Evolutionary conservation across 768 basidiomycete species (phyloP).

Genomic region (Lentinus brumalis): DNA sequence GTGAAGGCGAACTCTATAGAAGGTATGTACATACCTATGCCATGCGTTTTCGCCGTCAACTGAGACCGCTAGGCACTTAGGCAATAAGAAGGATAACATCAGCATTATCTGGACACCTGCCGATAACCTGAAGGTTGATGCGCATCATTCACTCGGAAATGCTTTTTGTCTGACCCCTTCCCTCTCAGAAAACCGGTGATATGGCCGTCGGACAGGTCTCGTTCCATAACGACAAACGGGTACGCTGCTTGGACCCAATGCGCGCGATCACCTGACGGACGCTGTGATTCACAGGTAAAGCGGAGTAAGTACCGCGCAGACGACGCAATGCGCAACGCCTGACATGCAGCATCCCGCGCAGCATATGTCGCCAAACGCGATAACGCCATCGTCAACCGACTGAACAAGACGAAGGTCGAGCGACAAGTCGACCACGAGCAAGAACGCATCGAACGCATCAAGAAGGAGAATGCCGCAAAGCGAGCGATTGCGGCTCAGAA

Average conservation of each 20-base stretch:
- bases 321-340: neutral
- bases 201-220: constrained; percentile 98
- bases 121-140: constrained; percentile 81
- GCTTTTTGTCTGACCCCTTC: neutral
- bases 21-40: constrained; percentile 47
- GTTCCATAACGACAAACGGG: constrained; percentile 89
- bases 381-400: constrained; percentile 86
- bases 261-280: neutral
- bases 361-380: constrained; percentile 82
- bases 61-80: constrained; percentile 42
- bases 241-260: constrained; percentile 28
- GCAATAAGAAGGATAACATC: constrained; percentile 94
- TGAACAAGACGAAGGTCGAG: constrained; percentile 92
- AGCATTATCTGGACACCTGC: constrained; percentile 94
- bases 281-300: constrained; percentile 61
- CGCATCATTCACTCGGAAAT: too few relatives aligned
- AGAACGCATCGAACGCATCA: constrained; percentile 80
- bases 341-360: constrained; percentile 28
- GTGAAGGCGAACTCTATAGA: constrained; percentile 99
- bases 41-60: neutral
- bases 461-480: constrained; percentile 67
- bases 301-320: constrained; percentile 48
- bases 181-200: constrained; percentile 86
- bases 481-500: constrained; percentile 65
- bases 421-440: constrained; percentile 88